Base-by-base conservation (phyloP, 495 filamentous ascomycete species). In the Niebla homalea region DNA sequence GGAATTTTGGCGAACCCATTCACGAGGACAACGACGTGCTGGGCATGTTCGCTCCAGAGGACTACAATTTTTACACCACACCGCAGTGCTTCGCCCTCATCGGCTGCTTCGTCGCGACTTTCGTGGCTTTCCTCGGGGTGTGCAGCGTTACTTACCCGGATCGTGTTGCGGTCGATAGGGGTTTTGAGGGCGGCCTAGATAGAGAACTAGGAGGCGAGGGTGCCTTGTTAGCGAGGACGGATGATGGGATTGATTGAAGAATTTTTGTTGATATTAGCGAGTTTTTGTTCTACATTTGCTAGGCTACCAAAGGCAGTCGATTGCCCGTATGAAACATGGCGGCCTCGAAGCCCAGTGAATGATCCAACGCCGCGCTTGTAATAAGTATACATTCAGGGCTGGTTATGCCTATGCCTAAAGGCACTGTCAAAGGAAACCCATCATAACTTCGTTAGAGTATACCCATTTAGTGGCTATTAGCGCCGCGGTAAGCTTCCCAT, bases 11-110 rank as follows among this genome's bases (percentile, higher is more conserved):
- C 60, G 93, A 99, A 67, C 84, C 89, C 4, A 79, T 94, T 23
- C 90, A 99, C 65, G 93, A 99, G 68, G 93, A 99, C 67, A 82
- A 97, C 62, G 93, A 99, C 64, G 80, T 95, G 48, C 74, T 97
- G 19, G 89, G 90, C 60, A 81, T 94, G 49, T 90, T 99, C 70
- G 82, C 84, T 45, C 78, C 85, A 2, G 79, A 95, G 60, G 84
- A 89, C 56, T 97, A 99, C 68, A 89, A 79, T 21, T 89, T 92
- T 70, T 78, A 83, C 53, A 77, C 73, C 37, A 64, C 89, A 22
- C 73, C 77, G 57, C 86, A 81, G 70, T 89, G 79, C 43, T 60
- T 81, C 42, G 61, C 85, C 38, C 80, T 89, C 65, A 62, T 93
- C 50, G 86, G 86, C 45, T 68, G 64, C 54, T 95, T 95, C 61